These are phyloP conservation scores for Mollisia scopiformis DNA, from an alignment of 2,329 filamentous ascomycete genomes.

Conservation along the genomic window DNA sequence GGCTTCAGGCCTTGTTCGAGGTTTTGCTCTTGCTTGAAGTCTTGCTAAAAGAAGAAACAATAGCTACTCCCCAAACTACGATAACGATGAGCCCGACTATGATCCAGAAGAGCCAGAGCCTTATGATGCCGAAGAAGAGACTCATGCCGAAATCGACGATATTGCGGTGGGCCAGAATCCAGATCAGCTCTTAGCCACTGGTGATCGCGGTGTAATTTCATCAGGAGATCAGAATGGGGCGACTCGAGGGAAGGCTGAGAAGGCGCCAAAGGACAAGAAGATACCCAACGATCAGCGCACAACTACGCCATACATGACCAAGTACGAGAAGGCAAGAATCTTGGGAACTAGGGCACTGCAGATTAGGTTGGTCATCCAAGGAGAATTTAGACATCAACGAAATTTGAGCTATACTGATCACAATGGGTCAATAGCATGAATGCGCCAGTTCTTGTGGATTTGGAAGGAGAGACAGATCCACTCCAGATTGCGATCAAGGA, in stretches of 20 bases:
- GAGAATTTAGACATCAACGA: not conserved
- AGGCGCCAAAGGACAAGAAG: constrained; percentile 75
- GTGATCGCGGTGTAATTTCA: constrained; percentile 50
- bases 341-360: constrained; percentile 91
- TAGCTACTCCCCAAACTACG: constrained; percentile 48
- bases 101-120: constrained; percentile 57
- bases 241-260: constrained; percentile 35
- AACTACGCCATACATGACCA: constrained; percentile 99
- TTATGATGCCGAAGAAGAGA: constrained; percentile 55
- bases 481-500: constrained; percentile 98
- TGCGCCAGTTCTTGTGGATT: constrained; percentile 91
- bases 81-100: constrained; percentile 68
- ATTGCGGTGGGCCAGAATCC: constrained; percentile 60
- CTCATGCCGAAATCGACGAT: constrained; percentile 53
- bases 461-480: constrained; percentile 97
- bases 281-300: constrained; percentile 85
- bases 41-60: not conserved
- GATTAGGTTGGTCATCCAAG: constrained; percentile 75
- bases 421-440: constrained; percentile 73
- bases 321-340: constrained; percentile 95
- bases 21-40: not conserved
- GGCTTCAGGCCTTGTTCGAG: not conserved
- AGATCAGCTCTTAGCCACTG: constrained; percentile 43
- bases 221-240: constrained; percentile 66
- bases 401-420: not conserved